phyloP scores from a whole-genome alignment of 306 rosid genomes.

The Fagus crenata region DNA sequence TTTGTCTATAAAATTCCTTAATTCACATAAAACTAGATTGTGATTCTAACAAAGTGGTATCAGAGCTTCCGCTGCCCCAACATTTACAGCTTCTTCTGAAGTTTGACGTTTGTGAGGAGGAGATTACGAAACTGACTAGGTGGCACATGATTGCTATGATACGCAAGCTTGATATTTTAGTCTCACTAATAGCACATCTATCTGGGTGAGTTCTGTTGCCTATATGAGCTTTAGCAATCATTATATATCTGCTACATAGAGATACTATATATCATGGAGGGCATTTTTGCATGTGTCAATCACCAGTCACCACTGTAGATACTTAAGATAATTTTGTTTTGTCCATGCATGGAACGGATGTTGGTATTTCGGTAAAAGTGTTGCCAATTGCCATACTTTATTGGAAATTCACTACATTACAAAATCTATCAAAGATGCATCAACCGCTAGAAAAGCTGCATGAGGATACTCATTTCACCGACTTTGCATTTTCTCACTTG shows the following conservation, averaged over 20 bases:
- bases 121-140: slow-evolving; percentile 82
- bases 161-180: slow-evolving; percentile 62
- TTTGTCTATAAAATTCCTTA: no score
- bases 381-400: slow-evolving; percentile 19
- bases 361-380: slow-evolving; percentile 3
- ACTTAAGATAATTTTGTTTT: background rate
- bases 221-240: background rate
- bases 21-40: no score
- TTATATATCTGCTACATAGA: background rate
- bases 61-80: no score
- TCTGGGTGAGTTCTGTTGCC: background rate
- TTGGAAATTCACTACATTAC: background rate
- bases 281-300: background rate
- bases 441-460: background rate
- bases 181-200: slow-evolving; percentile 3
- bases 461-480: background rate
- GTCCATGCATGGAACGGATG: background rate
- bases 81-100: slow-evolving; percentile 77
- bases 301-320: background rate
- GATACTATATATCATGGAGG: background rate
- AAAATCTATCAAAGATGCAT: background rate
- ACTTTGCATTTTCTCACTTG: background rate
- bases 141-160: slow-evolving; percentile 99
- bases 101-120: slow-evolving; percentile 88
- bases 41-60: no score